Evolutionary conservation across 2,329 filamentous ascomycete species (phyloP).

Genomic region (Sclerotinia nivalis): DNA sequence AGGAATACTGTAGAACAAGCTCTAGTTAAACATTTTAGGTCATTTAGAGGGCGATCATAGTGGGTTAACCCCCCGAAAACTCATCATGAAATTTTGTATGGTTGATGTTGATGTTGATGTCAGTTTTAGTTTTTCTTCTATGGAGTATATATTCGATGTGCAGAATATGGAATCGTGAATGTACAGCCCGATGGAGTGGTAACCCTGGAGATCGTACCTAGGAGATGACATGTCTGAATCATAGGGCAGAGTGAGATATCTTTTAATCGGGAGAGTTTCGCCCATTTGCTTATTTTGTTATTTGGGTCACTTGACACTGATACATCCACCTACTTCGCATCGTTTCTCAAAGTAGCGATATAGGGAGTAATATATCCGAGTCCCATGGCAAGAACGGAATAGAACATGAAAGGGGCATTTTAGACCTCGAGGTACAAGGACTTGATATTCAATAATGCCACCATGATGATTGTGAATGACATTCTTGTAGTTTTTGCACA

Average conservation of each 20-base stretch:
- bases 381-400: background rate
- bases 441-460: conserved; percentile 1
- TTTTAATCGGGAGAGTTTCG: conserved; percentile 4
- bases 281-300: background rate
- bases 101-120: background rate
- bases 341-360: background rate
- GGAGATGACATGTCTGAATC: background rate
- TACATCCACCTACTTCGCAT: conserved; percentile 12
- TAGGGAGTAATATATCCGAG: conserved; percentile 8
- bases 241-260: background rate
- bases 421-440: background rate
- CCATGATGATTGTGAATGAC: background rate
- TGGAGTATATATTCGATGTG: background rate
- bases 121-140: background rate
- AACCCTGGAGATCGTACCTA: conserved; percentile 11
- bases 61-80: background rate
- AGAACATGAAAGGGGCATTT: background rate
- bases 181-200: conserved; percentile 18
- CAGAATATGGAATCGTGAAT: conserved; percentile 3
- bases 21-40: background rate
- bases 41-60: background rate
- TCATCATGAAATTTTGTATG: background rate
- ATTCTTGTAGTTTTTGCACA: conserved; percentile 14
- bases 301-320: conserved; percentile 17
- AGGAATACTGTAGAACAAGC: background rate